Evolutionary conservation across 768 basidiomycete genomes (phyloP), one percentile per base, ranked within the genome.

Genomic region (Rhodotorula babjevae): DNA sequence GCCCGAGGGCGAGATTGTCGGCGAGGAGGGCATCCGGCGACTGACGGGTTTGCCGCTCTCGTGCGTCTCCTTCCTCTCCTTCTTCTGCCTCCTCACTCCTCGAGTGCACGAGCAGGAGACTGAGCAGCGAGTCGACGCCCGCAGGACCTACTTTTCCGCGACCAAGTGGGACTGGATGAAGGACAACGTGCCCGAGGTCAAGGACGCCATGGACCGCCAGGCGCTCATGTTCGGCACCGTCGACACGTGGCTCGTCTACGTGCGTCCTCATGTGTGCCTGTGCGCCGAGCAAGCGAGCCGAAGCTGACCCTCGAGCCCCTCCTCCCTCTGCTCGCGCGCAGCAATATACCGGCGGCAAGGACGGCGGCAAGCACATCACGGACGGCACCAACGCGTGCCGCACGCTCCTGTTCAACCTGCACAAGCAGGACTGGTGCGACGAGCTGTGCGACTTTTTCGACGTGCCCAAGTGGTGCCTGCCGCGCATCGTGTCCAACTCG

Each of bases 151-250:
- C 83, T 99, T 99, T 83, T 96, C 94, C 33, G 74, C 74, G 40
- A 89, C 96, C 81, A 98, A 97, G 82, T 84, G 96, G 73, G 87
- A 90, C 58, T 99, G 95, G 95, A 92, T 99, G 90, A 87, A 95
- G 72, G 90, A 95, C 80, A 87, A 97, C 79, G 82, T 89, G 78
- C 84, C 85, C 8, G 86, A 87, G 44, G 92, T 98, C 66, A 81
- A 84, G 47, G 84, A 86, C 56, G 94, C 96, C 0, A 89, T 93
- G 79, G 87, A 89, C 52, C 82, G 86, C 50, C 92, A 92, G 80
- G 86, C 91, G 71, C 85, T 98, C 21, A 83, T 89, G 31, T 93
- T 97, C 78, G 96, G 96, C 33, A 99, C 96, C 4, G 89, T 99
- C 64, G 96, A 99, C 81, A 93, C 92, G 44, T 99, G 95, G 95